These are phyloP conservation scores for Excoecaria cochinchinensis DNA, from an alignment of 345 rosid genomes.

Conservation along the genomic window DNA sequence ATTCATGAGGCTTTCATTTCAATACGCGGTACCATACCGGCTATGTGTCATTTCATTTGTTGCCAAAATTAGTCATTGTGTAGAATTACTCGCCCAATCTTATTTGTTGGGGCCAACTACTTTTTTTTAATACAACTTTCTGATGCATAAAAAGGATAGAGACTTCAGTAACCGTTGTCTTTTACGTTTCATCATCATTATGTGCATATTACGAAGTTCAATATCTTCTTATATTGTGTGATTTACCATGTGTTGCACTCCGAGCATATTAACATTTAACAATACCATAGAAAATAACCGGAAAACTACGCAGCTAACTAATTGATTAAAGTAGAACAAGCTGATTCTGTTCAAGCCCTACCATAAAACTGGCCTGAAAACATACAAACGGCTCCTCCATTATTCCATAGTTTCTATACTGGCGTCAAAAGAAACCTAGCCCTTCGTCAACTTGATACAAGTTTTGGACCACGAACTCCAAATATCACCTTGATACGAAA, in stretches of 20 bases:
- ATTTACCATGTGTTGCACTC: no score
- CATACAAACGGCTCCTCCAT: no score
- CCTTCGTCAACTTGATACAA: not conserved
- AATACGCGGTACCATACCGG: slow-evolving; percentile 16
- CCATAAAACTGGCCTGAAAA: no score
- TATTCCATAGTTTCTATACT: no score
- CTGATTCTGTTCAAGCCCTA: no score
- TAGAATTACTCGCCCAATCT: slow-evolving; percentile 6
- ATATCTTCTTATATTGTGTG: no score
- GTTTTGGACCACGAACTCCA: not conserved
- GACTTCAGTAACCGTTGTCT: not conserved
- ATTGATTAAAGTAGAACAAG: no score
- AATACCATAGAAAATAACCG: no score
- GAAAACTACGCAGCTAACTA: no score
- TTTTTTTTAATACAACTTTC: slow-evolving; percentile 13
- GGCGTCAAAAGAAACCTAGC: no score
- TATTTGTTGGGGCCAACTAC: slow-evolving; percentile 12
- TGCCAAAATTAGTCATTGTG: slow-evolving; percentile 10
- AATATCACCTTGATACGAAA: not conserved
- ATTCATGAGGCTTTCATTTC: not conserved
- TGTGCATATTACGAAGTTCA: not conserved
- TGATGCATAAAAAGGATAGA: slow-evolving; percentile 10
- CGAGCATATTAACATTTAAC: no score
- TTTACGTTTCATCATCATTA: not conserved
- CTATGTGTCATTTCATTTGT: slow-evolving; percentile 11